A percentile compares a stretch with the other conserved stretches of the same genome.
phyloP scores from a whole-genome alignment of 129 eudicot species.

The Tanacetum coccineum region DNA sequence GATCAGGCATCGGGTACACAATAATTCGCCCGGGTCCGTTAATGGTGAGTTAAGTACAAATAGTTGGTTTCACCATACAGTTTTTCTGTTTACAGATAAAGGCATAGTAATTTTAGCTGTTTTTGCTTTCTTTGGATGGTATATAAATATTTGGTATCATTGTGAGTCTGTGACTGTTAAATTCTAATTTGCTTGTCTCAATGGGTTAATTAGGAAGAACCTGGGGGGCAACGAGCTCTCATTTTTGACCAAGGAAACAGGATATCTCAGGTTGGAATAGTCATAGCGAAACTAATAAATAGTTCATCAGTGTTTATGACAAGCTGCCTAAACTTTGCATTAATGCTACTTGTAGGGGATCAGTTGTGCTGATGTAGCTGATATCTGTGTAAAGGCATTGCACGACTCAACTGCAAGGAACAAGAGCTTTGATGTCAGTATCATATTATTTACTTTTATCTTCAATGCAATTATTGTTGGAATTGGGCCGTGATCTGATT shows the following conservation, averaged over 20 bases:
- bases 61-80: no score
- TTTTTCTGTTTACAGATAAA: no score
- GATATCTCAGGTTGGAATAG: slow-evolving; percentile 71
- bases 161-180: background rate
- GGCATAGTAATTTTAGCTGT: no score
- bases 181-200: no score
- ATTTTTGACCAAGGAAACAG: slow-evolving; percentile 94
- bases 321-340: slow-evolving; percentile 13
- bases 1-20: slow-evolving; percentile 96
- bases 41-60: no score
- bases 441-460: background rate
- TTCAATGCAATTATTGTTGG: background rate
- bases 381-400: slow-evolving; percentile 94
- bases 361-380: slow-evolving; percentile 99
- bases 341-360: slow-evolving; percentile 54
- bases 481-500: background rate
- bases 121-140: no score
- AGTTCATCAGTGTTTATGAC: background rate
- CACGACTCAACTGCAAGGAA: slow-evolving; percentile 77
- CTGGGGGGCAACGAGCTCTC: slow-evolving; percentile 97
- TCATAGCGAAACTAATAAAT: slow-evolving; percentile 6
- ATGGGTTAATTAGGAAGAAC: slow-evolving; percentile 67
- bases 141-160: no score
- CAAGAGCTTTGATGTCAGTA: slow-evolving; percentile 87
- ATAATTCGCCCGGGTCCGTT: slow-evolving; percentile 75